Conservation (phyloP, 257 asterid genomes). For the Handroanthus guayacan region DNA sequence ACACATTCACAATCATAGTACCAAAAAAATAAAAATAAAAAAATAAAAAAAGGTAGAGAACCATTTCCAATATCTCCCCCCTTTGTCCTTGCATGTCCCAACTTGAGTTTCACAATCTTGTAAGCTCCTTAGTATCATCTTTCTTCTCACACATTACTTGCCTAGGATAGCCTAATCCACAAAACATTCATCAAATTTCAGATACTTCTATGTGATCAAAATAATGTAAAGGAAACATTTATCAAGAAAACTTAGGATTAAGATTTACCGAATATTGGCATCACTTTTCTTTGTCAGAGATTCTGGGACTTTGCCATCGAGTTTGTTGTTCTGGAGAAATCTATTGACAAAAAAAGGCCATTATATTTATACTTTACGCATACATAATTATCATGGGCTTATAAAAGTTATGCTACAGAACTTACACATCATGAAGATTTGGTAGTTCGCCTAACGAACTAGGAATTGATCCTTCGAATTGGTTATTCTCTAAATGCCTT, state of each 20-base stretch:
- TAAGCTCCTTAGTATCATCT: background rate
- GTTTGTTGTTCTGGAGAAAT: constrained; percentile 72
- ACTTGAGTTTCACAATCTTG: background rate
- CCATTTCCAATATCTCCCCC: constrained; percentile 22
- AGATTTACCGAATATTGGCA: constrained; percentile 54
- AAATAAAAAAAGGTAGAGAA: background rate
- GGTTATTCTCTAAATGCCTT: constrained; percentile 88
- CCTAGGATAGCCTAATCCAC: constrained; percentile 44
- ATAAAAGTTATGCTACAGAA: background rate
- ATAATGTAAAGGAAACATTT: background rate
- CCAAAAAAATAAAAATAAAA: background rate
- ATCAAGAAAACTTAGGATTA: background rate
- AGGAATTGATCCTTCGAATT: constrained; percentile 70
- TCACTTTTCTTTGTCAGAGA: constrained; percentile 51
- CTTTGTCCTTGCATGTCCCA: constrained; percentile 18
- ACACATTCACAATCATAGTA: constrained; percentile 22
- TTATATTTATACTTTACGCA: background rate
- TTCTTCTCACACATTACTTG: constrained; percentile 26
- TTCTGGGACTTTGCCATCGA: constrained; percentile 54
- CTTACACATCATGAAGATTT: constrained; percentile 69
- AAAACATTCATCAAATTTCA: constrained; percentile 12
- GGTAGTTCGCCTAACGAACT: constrained; percentile 63
- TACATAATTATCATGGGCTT: background rate
- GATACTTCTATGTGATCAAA: background rate
- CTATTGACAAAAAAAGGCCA: constrained; percentile 44